These are phyloP conservation scores for Aspergillus sergii DNA, from an alignment of 2,329 filamentous ascomycete species.

Conservation along the genomic window DNA sequence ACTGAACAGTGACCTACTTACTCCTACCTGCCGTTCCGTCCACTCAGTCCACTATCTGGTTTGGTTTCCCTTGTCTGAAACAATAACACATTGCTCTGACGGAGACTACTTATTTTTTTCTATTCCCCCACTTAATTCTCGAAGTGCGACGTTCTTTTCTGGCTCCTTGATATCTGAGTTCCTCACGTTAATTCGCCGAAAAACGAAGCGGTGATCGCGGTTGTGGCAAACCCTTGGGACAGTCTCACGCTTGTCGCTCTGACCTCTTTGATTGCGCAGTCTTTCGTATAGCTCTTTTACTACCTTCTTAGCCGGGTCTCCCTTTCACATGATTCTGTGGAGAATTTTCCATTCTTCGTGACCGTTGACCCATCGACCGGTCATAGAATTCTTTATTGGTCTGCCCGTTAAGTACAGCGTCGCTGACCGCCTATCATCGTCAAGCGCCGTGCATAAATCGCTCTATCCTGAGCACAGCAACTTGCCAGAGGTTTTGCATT, in stretches of 20 bases:
- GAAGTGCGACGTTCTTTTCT: background rate
- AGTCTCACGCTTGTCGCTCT: slow-evolving; percentile 4
- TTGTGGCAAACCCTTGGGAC: slow-evolving; percentile 9
- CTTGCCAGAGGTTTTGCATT: slow-evolving; percentile 10
- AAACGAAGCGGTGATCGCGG: slow-evolving; percentile 1
- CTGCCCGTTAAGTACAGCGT: slow-evolving; percentile 5
- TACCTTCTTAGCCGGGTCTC: background rate
- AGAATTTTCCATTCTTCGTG: slow-evolving; percentile 11
- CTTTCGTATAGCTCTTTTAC: background rate
- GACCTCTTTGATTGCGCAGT: slow-evolving; percentile 1
- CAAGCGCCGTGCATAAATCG: slow-evolving; percentile 6
- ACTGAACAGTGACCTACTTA: background rate
- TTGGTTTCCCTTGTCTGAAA: background rate
- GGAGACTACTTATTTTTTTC: background rate
- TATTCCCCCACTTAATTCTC: background rate
- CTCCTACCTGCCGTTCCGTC: background rate
- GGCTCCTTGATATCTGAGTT: background rate
- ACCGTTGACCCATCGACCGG: slow-evolving; percentile 3
- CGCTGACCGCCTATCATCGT: slow-evolving; percentile 22
- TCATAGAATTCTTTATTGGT: slow-evolving; percentile 3
- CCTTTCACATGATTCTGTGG: slow-evolving; percentile 19
- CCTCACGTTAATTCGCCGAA: background rate
- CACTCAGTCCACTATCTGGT: background rate
- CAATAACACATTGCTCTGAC: background rate
- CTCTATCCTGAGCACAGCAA: background rate